A percentile compares a stretch with the other conserved stretches of the same genome.
Evolutionary conservation across 2,329 filamentous ascomycete genomes (phyloP).

Genomic region (Aspergillus arachidicola): DNA sequence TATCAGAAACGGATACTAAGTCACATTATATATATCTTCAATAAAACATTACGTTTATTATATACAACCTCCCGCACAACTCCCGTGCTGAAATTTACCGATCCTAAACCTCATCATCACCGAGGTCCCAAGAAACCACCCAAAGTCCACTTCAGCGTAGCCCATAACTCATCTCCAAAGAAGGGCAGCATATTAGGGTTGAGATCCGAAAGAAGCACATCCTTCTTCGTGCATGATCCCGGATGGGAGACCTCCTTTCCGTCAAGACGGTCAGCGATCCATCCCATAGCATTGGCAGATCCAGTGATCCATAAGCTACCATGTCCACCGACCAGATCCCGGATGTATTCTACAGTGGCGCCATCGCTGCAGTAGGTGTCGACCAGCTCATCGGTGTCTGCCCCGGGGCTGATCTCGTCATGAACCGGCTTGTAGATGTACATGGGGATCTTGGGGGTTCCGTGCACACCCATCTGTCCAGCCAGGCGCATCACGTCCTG

Average conservation of each 20-base stretch:
- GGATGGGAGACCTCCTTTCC: background rate
- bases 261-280: background rate
- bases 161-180: background rate
- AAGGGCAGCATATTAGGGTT: background rate
- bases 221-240: background rate
- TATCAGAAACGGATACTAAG: no score
- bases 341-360: slow-evolving; percentile 19
- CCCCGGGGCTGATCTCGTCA: slow-evolving; percentile 32
- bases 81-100: accelerated
- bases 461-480: slow-evolving; percentile 15
- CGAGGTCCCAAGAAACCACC: background rate
- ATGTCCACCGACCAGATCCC: background rate
- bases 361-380: slow-evolving; percentile 6
- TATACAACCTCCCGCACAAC: background rate
- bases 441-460: slow-evolving; percentile 9
- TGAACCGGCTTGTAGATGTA: slow-evolving; percentile 34
- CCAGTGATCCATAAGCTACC: background rate
- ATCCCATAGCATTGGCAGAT: slow-evolving; percentile 1
- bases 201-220: background rate
- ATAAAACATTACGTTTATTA: background rate
- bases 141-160: background rate
- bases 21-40: no score
- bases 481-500: slow-evolving; percentile 13
- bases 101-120: background rate
- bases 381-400: slow-evolving; percentile 30